Evolutionary conservation across 176 grass and related monocot genomes (phyloP), one percentile per base, ranked within the genome.

Genomic region (Carex kokanica): DNA sequence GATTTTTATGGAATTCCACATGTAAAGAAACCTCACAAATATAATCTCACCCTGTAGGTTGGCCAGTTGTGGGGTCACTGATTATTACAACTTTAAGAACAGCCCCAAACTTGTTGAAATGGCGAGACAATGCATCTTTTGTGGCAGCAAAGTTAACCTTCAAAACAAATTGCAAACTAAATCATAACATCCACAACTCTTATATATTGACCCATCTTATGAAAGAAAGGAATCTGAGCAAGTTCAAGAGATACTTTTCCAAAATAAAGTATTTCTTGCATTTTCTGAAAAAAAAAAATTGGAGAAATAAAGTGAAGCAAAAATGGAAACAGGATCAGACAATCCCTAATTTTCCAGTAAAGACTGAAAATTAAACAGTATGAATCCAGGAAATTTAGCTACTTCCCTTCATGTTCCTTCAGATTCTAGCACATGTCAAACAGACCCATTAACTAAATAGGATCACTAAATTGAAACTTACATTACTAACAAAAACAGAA

Each of bases 131-230:
- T 0, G 94, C 84, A 49, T 97, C 94, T 85, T 97, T 97, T 60
- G 92, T 97, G 64, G 94, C 94, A 92, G 88, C 94, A 85, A 94
- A 97, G 64, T 97, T 91, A 82, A 97, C 94, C 94, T 97, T 82
- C 69, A 92, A 88, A 86, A 14, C 81, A 83, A 78, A 82, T 81
- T 80, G 38, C 83, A 6, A 41, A 56, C 41, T 18, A 87, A 83
- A 89, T 82, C 78, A 84, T 31, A 81, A 86, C 8, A 27, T 18
- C 11, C 66, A 41, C 6, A 40, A 43, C 9, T 85, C 9, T 79
- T 74, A 24, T 61, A 62, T 64, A 52, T 16, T 65, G 36, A 12
- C 9, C 9, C 9, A 11, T 47, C 8, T 47, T 11, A 11, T 47
- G 45, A 47, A 47, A 47, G 8, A 47, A 47, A 10, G 9, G 8